Percentiles rank a stretch among this genome's conserved stretches.
These are phyloP conservation scores for Starmerella stigmatis DNA, from an alignment of 805 yeast genomes.

Conservation along the genomic window DNA sequence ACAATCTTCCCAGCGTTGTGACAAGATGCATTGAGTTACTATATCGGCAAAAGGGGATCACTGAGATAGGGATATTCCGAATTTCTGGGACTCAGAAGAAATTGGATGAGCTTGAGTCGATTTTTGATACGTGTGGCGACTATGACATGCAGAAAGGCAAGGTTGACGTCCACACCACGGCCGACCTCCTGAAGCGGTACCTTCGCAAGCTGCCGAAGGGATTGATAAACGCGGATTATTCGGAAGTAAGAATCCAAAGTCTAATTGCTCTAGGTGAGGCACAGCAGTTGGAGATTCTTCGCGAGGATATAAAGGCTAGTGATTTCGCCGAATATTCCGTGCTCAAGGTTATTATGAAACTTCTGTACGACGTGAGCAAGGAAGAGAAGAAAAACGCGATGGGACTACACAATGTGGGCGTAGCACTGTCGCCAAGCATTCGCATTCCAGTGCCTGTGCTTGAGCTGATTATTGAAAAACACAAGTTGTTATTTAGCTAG, in stretches of 20 bases:
- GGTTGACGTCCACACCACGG: constrained; percentile 69
- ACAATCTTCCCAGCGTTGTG: constrained; percentile 61
- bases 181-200: constrained; percentile 76
- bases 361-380: constrained; percentile 53
- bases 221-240: constrained; percentile 32
- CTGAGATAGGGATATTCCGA: constrained; percentile 85
- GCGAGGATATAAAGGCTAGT: constrained; percentile 28
- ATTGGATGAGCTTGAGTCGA: constrained; percentile 58
- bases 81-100: constrained; percentile 57
- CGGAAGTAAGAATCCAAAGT: constrained; percentile 1
- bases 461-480: constrained; percentile 4
- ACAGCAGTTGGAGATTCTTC: constrained; percentile 24
- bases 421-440: constrained; percentile 13
- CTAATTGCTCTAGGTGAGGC: constrained; percentile 27
- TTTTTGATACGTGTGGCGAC: constrained; percentile 35
- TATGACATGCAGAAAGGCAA: constrained; percentile 18
- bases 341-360: constrained; percentile 54
- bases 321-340: constrained; percentile 51
- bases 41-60: constrained; percentile 54
- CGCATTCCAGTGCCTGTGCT: constrained; percentile 9
- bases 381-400: constrained; percentile 61
- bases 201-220: constrained; percentile 64
- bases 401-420: constrained; percentile 68
- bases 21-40: constrained; percentile 64
- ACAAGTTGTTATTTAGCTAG: background rate